Conservation (phyloP, 2,329 filamentous ascomycete species). For the Xylaria sp. region DNA sequence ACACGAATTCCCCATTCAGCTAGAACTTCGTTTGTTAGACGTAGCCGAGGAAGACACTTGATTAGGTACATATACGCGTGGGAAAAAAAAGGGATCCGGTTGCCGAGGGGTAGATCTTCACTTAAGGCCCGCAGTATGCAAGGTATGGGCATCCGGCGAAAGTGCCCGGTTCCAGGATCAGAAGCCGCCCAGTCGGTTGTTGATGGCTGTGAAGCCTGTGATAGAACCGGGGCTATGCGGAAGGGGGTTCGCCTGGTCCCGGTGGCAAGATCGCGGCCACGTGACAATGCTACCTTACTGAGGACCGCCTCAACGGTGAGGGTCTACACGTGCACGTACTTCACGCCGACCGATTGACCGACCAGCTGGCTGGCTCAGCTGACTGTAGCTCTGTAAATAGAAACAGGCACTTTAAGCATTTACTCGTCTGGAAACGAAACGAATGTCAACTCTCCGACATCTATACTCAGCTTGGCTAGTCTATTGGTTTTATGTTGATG, state of each 20-base stretch:
- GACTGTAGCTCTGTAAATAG: conserved; percentile 25
- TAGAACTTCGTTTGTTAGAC: conserved; percentile 2
- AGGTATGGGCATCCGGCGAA: conserved; percentile 12
- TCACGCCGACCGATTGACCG: conserved; percentile 19
- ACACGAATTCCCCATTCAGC: neutral
- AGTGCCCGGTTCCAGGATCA: neutral
- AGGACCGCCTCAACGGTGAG: conserved; percentile 11
- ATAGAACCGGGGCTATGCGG: conserved; percentile 17
- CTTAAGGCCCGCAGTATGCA: neutral
- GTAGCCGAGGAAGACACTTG: conserved; percentile 6
- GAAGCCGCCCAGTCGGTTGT: neutral
- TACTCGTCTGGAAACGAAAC: neutral
- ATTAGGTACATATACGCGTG: conserved; percentile 1
- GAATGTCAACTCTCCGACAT: neutral
- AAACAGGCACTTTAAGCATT: neutral
- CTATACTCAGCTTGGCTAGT: neutral
- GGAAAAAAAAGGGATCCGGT: neutral
- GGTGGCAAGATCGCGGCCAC: conserved; percentile 22
- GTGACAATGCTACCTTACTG: conserved; percentile 20
- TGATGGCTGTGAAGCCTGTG: neutral
- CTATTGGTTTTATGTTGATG: neutral
- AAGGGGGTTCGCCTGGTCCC: conserved; percentile 34
- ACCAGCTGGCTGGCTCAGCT: conserved; percentile 25
- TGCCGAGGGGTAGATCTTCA: conserved; percentile 11
- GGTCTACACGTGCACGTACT: conserved; percentile 10